These are phyloP conservation scores for Russula griseocarnosa DNA, from an alignment of 768 basidiomycete species.

Conservation along the genomic window DNA sequence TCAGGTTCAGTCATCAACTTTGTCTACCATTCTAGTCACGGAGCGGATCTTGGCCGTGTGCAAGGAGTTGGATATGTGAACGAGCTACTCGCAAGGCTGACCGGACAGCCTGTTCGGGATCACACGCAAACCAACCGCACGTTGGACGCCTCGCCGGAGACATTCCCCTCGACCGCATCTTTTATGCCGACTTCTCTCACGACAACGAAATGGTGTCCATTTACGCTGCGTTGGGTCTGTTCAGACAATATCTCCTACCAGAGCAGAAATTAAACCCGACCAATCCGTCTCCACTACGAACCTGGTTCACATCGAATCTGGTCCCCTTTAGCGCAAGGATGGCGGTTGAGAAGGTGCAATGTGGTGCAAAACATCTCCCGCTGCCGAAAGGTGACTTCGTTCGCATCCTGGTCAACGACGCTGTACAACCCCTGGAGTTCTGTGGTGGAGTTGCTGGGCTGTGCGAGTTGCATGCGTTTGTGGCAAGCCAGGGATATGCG, in stretches of 20 bases:
- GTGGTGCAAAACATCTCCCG: conserved; percentile 31
- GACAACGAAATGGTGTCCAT: conserved; percentile 84
- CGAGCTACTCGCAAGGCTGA: conserved; percentile 82
- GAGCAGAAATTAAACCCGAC: conserved; percentile 30
- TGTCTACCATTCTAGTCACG: conserved; percentile 45
- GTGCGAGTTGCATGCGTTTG: conserved; percentile 62
- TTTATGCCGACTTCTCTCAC: conserved; percentile 82
- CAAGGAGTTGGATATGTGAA: conserved; percentile 87
- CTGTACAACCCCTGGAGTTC: conserved; percentile 57
- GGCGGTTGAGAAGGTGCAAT: conserved; percentile 66
- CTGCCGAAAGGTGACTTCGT: conserved; percentile 41
- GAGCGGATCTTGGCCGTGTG: conserved; percentile 63
- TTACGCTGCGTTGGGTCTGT: conserved; percentile 54
- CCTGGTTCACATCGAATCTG: conserved; percentile 55
- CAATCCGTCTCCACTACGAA: conserved; percentile 28
- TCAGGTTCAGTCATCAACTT: neutral
- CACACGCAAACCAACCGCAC: conserved; percentile 74
- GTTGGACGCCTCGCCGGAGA: conserved; percentile 54
- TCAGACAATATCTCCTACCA: conserved; percentile 26
- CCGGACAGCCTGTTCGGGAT: conserved; percentile 56
- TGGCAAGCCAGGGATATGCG: conserved; percentile 68
- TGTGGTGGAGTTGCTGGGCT: conserved; percentile 56
- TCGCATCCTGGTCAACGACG: conserved; percentile 77
- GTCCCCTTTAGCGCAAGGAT: conserved; percentile 75
- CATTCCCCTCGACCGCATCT: conserved; percentile 66